phyloP scores from a whole-genome alignment of 1,284 basidiomycete species.

The Sphagnurus paluster region DNA sequence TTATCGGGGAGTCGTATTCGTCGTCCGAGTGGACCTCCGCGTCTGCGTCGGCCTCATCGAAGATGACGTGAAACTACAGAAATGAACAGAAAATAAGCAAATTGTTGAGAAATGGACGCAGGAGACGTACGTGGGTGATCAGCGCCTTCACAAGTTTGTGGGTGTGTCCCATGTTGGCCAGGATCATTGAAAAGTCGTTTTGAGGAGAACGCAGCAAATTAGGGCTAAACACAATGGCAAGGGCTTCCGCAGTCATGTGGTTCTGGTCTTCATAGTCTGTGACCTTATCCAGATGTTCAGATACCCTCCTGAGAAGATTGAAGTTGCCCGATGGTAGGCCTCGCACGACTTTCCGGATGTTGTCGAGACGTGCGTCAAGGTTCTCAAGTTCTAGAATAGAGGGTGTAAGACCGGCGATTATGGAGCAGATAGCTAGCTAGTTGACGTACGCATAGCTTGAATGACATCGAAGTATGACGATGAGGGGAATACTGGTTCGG shows the following conservation, averaged over 20 bases:
- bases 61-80: conserved; percentile 47
- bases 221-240: conserved; percentile 83
- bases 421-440: background rate
- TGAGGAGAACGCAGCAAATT: conserved; percentile 70
- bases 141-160: conserved; percentile 76
- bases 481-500: conserved; percentile 77
- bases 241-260: conserved; percentile 81
- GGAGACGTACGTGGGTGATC: conserved; percentile 73
- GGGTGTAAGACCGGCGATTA: conserved; percentile 6
- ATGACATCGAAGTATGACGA: conserved; percentile 67
- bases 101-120: background rate
- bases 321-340: conserved; percentile 70
- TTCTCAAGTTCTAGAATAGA: conserved; percentile 56
- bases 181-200: conserved; percentile 71
- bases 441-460: conserved; percentile 68
- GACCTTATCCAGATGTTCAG: conserved; percentile 83
- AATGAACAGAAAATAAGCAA: background rate
- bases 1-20: conserved; percentile 42
- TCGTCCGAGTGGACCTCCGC: conserved; percentile 44
- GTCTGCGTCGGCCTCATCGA: conserved; percentile 47
- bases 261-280: conserved; percentile 84
- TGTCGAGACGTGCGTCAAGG: conserved; percentile 62
- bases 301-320: conserved; percentile 70
- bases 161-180: conserved; percentile 76
- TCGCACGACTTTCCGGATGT: conserved; percentile 67